Base-by-base conservation (phyloP, 2,329 filamentous ascomycete species). In the Arthrobotrys conoides region DNA sequence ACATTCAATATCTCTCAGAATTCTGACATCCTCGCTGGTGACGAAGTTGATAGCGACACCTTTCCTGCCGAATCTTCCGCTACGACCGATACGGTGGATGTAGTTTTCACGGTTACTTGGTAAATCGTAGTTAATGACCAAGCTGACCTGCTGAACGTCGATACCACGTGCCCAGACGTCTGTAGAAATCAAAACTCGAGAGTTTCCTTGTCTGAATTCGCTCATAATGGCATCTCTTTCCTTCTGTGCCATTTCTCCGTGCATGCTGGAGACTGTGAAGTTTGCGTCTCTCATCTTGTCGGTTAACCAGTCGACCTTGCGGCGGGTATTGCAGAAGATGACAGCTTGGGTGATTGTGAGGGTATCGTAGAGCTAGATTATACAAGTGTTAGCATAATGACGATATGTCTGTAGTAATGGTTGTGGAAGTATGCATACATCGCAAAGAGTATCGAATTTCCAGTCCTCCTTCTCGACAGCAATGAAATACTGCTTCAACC, bases 1-100 rank as follows among this genome's bases (percentile, higher is more conserved):
- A 94, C 92, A 87, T 87, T 99, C 96, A 83, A 99, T 99, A 84
- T 99, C 96, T 82, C 96, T 91, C 83, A 99, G 88, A 84, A 99
- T 99, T 84, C 96, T 92, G 77, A 99, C 96, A 84, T 99, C 96
- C 83, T 99, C 96, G 83, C 93, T 96, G 1, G 96, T 99, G 81
- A 99, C 96, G 84, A 99, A 99, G 88, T 99, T 99, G 88, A 99
- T 99, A 44, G 96, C 96, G 81, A 99, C 96, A 89, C 96, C 96
- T 88, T 99, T 99, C 83, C 96, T 90, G 83, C 96, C 96, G 83
- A 99, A 99, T 82, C 96, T 90, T 82, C 96, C 96, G 84, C 93
- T 96, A 84, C 96, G 91, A 84, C 96, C 96, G 83, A 99, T 99
- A 82, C 96, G 92, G 87, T 99, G 96, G 85, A 99, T 98, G 86